These are phyloP conservation scores for Lachnellula cervina DNA, from an alignment of 2,329 filamentous ascomycete genomes.

Conservation along the genomic window DNA sequence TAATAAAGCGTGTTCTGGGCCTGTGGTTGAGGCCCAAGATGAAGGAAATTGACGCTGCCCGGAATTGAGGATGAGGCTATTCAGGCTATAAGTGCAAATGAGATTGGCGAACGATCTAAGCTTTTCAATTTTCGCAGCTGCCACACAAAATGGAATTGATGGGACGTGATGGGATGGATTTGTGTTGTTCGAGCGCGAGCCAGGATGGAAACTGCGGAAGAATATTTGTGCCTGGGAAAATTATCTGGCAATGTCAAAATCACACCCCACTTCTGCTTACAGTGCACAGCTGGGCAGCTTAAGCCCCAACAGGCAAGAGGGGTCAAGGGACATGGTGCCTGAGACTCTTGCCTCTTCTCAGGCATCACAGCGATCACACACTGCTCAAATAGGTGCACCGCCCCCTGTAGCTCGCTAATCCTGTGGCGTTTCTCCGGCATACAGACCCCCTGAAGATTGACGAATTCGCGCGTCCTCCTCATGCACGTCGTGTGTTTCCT, in stretches of 20 bases:
- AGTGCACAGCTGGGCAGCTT: too few relatives aligned
- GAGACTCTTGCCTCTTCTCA: neutral
- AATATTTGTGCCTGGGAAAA: neutral
- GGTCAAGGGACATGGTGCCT: neutral
- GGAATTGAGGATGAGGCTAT: neutral
- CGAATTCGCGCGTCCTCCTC: neutral
- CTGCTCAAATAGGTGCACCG: too few relatives aligned
- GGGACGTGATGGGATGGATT: neutral
- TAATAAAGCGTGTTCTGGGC: too few relatives aligned
- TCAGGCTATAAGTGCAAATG: constrained; percentile 6
- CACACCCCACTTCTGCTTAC: too few relatives aligned
- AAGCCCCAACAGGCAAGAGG: too few relatives aligned
- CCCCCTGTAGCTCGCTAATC: neutral
- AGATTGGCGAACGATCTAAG: constrained; percentile 11
- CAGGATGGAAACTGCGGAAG: neutral
- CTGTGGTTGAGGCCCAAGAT: neutral
- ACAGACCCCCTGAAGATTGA: neutral
- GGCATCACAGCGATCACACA: too few relatives aligned
- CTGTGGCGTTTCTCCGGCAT: neutral
- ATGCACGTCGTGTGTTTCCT: constrained; percentile 11
- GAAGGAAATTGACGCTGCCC: neutral
- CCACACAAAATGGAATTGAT: neutral
- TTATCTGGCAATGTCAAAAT: neutral
- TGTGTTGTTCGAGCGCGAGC: neutral
- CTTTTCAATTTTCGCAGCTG: neutral